phyloP scores from a whole-genome alignment of 805 yeast genomes.

The Candida cerambycidarum region DNA sequence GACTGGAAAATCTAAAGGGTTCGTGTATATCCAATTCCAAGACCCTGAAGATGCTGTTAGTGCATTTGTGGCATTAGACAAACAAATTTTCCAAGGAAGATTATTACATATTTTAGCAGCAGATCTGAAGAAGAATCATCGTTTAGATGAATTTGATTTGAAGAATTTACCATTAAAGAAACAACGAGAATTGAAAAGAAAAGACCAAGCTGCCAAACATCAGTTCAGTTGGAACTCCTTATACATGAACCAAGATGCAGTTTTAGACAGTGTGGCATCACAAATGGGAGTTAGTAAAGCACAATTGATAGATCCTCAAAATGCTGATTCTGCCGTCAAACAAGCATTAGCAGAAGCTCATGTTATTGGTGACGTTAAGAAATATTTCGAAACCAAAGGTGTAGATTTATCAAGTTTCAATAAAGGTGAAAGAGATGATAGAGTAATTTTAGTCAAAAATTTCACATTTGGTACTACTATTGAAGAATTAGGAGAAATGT shows the following conservation, averaged over 20 bases:
- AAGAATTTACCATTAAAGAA: conserved; percentile 90
- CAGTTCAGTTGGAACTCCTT: conserved; percentile 96
- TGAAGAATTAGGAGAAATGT: conserved; percentile 80
- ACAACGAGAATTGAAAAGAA: conserved; percentile 80
- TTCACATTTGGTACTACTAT: conserved; percentile 84
- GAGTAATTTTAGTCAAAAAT: conserved; percentile 79
- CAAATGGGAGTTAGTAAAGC: conserved; percentile 82
- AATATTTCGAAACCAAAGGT: conserved; percentile 80
- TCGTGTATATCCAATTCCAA: conserved; percentile 78
- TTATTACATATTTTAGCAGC: conserved; percentile 87
- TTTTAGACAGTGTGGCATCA: conserved; percentile 82
- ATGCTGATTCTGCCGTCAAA: conserved; percentile 85
- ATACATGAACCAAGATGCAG: conserved; percentile 88
- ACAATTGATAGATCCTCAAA: conserved; percentile 84
- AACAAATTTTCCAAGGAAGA: conserved; percentile 91
- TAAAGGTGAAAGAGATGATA: conserved; percentile 72
- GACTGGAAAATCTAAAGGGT: conserved; percentile 89
- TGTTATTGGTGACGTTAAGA: conserved; percentile 86
- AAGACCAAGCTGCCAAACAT: conserved; percentile 78
- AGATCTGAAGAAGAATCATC: conserved; percentile 75
- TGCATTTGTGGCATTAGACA: conserved; percentile 77
- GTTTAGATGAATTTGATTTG: conserved; percentile 85
- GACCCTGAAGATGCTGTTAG: conserved; percentile 68
- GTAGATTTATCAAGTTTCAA: conserved; percentile 76
- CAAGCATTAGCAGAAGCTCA: conserved; percentile 98